Base-by-base conservation (phyloP, 495 filamentous ascomycete species). In the Penicillium desertorum region DNA sequence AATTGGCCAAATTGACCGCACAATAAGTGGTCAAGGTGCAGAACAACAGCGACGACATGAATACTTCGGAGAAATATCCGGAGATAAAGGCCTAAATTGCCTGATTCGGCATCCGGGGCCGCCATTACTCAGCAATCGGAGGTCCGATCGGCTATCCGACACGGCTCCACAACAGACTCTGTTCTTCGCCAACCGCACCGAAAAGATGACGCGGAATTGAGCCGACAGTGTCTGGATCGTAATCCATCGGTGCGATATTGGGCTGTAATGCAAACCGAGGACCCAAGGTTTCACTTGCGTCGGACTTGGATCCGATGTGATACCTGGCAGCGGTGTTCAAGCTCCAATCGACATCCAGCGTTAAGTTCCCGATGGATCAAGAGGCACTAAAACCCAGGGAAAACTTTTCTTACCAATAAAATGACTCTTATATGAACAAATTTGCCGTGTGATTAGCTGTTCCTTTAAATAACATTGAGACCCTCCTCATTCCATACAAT, bases 101-200 rank as follows among this genome's bases (percentile, higher is more conserved):
- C 30, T 1, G 14, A 45, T 45, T 45, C 19, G 51, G 51, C n/a
- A 41, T 29, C 14, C 7, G 16, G 12, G 22, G 17, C 23, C 23
- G 23, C 45, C 57, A 29, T 19, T 4, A 20, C 30, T 53, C 14
- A 46, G 27, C 22, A 1, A 30, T 49, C 64, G 64, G 62, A 48
- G 4, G 22, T 60, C 59, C 67, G 58, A 62, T 63, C 67, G 67
- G 67, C 50, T 16, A 44, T 70, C 66, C 63, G 66, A 69, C 29
- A 47, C 45, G 53, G 60, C 45, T 60, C 66, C 66, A 64, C 66
- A 23, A 17, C 23, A 34, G 6, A 11, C 16, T 30, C 16, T 53
- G 22, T 6, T n/a, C 10, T 41, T 49, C 61, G 32, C 54, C 59
- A 63, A 67, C 57, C 32, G 58, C 34, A 61, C 27, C 16, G 30